Evolutionary conservation across 2,329 filamentous ascomycete species (phyloP).

Genomic region (Colletotrichum cereale): DNA sequence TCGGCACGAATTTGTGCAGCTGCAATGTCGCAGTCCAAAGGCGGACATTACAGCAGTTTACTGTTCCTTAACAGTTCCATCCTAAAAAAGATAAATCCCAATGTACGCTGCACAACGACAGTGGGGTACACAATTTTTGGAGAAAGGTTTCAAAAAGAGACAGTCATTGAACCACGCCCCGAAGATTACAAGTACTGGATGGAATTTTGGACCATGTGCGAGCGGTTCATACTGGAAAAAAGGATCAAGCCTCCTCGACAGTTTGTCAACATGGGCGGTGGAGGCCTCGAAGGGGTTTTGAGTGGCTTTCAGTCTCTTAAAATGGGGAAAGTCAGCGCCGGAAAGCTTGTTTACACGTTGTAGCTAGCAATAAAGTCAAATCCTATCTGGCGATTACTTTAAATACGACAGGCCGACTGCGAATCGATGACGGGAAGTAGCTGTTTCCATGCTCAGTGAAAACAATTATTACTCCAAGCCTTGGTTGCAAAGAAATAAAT

Average conservation of each 20-base stretch:
- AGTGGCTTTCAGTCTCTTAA: slow-evolving; percentile 20
- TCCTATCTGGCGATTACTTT: too few species aligned
- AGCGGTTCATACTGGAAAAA: slow-evolving; percentile 50
- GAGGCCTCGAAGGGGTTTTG: slow-evolving; percentile 52
- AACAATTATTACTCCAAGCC: too few species aligned
- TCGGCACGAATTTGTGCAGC: slow-evolving; percentile 48
- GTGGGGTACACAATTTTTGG: slow-evolving; percentile 57
- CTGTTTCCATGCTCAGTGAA: too few species aligned
- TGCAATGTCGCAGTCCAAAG: slow-evolving; percentile 42
- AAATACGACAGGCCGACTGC: too few species aligned
- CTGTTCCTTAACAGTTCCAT: slow-evolving; percentile 40
- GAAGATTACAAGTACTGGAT: slow-evolving; percentile 53
- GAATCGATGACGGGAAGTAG: too few species aligned
- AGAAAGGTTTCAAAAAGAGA: slow-evolving; percentile 46
- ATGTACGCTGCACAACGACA: slow-evolving; percentile 45
- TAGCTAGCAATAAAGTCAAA: not conserved
- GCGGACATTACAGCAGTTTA: slow-evolving; percentile 52
- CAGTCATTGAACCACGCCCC: slow-evolving; percentile 41
- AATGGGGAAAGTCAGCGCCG: not conserved
- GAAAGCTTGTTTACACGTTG: not conserved
- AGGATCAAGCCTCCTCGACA: slow-evolving; percentile 52
- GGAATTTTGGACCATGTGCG: slow-evolving; percentile 52
- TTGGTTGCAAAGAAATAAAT: too few species aligned
- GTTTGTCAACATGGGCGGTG: slow-evolving; percentile 45
- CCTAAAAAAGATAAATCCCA: slow-evolving; percentile 55